phyloP scores from a whole-genome alignment of 495 filamentous ascomycete genomes.

The Xylaria castorea region DNA sequence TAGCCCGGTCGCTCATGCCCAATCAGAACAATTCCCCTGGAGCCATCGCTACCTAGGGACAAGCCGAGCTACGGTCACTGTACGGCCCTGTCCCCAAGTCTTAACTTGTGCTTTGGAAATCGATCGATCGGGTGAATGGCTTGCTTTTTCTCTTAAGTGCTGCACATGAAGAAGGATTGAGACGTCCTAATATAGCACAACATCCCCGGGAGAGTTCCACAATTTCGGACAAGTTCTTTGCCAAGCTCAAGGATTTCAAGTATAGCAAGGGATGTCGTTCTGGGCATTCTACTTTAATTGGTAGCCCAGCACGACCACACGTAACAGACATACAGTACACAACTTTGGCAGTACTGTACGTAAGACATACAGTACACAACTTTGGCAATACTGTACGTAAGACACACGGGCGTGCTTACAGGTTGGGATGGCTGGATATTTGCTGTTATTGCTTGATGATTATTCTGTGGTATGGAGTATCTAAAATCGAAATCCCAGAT shows the following conservation, averaged over 20 bases:
- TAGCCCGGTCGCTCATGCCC: background rate
- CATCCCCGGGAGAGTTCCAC: background rate
- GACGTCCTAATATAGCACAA: background rate
- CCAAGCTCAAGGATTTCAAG: background rate
- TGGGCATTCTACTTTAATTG: background rate
- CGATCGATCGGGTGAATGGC: background rate
- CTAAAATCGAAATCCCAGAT: slow-evolving; percentile 33
- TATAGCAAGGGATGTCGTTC: background rate
- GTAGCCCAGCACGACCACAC: background rate
- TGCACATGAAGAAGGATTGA: background rate
- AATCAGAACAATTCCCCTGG: slow-evolving; percentile 6
- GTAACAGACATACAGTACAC: background rate
- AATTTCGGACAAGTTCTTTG: background rate
- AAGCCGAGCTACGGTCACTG: background rate
- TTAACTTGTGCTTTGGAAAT: background rate
- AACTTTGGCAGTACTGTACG: background rate
- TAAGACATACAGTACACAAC: background rate
- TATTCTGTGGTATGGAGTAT: slow-evolving; percentile 42
- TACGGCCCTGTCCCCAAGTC: background rate
- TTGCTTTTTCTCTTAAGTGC: background rate
- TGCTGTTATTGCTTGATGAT: slow-evolving; percentile 18
- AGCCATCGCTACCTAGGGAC: background rate
- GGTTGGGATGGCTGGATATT: background rate
- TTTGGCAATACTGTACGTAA: background rate
- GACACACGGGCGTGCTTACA: background rate